Base-by-base conservation (phyloP, 352 stramenopile species). In the Pythium scleroteichum region DNA sequence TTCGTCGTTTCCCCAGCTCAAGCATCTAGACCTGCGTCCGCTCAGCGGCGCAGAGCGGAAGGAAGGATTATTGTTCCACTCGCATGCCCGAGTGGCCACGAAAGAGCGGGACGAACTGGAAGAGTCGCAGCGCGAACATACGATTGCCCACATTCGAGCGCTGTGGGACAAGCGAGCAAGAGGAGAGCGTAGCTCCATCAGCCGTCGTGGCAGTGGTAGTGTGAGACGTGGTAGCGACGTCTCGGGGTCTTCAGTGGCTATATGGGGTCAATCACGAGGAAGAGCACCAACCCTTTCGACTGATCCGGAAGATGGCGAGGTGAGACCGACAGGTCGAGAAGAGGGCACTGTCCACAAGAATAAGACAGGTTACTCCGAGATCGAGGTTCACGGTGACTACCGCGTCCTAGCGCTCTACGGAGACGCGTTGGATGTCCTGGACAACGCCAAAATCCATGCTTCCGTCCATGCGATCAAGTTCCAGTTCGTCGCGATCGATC, bases 21-120 rank as follows among this genome's bases (percentile, higher is more conserved):
- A 91, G 44, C 82, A 96, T 52, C 56, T 97, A n/a, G 90, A 97
- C 53, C 60, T 97, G 5, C 83, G 83, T 17, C 72, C 77, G 1
- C 65, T 97, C 19, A 90, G 70, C 20, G 89, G 95, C 23, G 62
- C 81, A 4, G 90, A 97, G 47, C 71, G 85, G 6, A 85, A 82
- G 62, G 75, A 91, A 41, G 73, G 58, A 1, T 24, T 80, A 19
- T 45, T 68, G 6, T 60, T 64, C 20, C 69, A 72, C 32, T 44
- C 71, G 1, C 74, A 73, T 19, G 35, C 61, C 17, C 71, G 63
- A 13, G 57, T 63, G 4, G 56, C 65, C n/a, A 69, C 56, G 6
- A 85, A 86, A 51, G 66, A 75, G 20, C 65, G 39, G 17, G 71
- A 87, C 50, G 80, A 88, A 26, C 63, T 73, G 10, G 73, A 87